Conservation (phyloP, 2,329 filamentous ascomycete genomes). For the Zasmidium cellare region DNA sequence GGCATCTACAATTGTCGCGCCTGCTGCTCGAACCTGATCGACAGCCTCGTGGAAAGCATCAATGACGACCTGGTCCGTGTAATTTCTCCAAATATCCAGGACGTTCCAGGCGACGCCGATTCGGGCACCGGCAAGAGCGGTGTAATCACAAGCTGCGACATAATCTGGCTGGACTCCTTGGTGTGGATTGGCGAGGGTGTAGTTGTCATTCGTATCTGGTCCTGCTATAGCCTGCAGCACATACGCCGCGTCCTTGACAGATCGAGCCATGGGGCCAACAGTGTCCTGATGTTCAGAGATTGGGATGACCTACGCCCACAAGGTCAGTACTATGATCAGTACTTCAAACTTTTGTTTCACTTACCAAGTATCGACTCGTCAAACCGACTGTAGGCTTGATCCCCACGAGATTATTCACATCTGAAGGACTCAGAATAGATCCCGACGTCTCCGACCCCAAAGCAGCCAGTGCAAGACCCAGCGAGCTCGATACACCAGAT, state of each 20-base stretch:
- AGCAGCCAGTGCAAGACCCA: conserved; percentile 60
- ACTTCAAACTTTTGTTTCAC: no score
- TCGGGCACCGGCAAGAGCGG: conserved; percentile 53
- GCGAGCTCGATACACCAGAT: conserved; percentile 58
- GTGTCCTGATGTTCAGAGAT: conserved; percentile 60
- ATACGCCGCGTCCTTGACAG: conserved; percentile 60
- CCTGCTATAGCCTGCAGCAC: conserved; percentile 61
- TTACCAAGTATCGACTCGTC: conserved; percentile 61
- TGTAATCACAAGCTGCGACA: conserved; percentile 54
- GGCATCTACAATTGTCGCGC: conserved; percentile 22
- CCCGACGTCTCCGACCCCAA: conserved; percentile 66
- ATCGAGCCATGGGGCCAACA: conserved; percentile 58
- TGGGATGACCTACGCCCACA: conserved; percentile 63
- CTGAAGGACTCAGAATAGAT: conserved; percentile 60
- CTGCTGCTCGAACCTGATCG: conserved; percentile 16
- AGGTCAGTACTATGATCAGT: conserved; percentile 65
- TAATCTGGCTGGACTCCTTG: conserved; percentile 58
- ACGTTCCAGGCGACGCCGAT: conserved; percentile 66
- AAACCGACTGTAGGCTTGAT: conserved; percentile 69
- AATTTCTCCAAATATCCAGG: conserved; percentile 41
- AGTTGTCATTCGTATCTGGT: conserved; percentile 55
- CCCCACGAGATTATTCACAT: conserved; percentile 62
- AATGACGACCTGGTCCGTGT: conserved; percentile 44
- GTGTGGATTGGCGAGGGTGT: conserved; percentile 60
- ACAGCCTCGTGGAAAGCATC: conserved; percentile 36